These are phyloP conservation scores for Diversispora epigaea DNA, from an alignment of 192 early-diverging fungal genomes.

Conservation along the genomic window DNA sequence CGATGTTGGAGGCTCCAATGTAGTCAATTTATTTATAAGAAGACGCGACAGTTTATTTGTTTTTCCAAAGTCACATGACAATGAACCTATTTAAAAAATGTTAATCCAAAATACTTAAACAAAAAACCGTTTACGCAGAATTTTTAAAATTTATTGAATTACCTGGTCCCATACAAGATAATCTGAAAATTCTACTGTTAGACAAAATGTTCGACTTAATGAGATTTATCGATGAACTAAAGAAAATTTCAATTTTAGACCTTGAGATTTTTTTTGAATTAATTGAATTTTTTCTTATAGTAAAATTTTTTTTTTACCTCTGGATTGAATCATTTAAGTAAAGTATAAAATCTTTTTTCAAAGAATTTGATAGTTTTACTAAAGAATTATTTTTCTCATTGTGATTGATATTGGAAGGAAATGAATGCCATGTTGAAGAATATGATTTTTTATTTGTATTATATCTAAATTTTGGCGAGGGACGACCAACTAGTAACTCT, in stretches of 20 bases:
- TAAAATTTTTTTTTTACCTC: neutral
- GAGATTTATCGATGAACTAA: neutral
- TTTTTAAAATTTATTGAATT: neutral
- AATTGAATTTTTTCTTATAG: neutral
- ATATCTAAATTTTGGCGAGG: too few species aligned
- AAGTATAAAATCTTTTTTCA: neutral
- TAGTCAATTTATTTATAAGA: neutral
- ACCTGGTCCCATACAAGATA: constrained; percentile 4
- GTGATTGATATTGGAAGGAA: too few species aligned
- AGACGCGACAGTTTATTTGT: neutral
- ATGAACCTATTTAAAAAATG: neutral
- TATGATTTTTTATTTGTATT: too few species aligned
- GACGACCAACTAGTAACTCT: too few species aligned
- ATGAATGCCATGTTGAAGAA: too few species aligned
- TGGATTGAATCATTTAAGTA: neutral
- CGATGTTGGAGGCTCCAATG: constrained; percentile 1
- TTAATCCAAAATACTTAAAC: neutral
- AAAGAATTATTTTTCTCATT: neutral
- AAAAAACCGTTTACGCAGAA: neutral
- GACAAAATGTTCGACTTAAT: neutral
- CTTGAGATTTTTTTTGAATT: too few species aligned
- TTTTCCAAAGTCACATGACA: neutral
- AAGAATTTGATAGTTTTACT: neutral
- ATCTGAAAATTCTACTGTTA: neutral
- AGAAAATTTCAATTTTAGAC: neutral